Evolutionary conservation across 129 eudicot genomes (phyloP), one percentile per base, ranked within the genome.

Genomic region (Flaveria bidentis): DNA sequence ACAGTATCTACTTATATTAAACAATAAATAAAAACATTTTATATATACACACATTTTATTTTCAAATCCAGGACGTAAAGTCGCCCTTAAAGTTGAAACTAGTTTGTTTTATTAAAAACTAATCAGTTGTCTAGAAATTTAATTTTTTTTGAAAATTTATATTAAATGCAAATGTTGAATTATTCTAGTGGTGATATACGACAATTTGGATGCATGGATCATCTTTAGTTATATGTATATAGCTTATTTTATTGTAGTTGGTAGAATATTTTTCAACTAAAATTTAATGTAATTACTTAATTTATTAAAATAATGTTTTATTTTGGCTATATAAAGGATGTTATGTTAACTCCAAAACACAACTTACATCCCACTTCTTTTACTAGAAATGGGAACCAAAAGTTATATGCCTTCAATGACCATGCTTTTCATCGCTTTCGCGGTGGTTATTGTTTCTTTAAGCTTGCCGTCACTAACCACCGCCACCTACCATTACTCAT

Each of bases 401-500:
- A 47, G 14, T 2, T 52, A 58, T 6, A 67, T 74, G 82, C 57
- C 83, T 74, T 26, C 76, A 61, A 84, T 82, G 85, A 81, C 85
- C 36, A 63, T 84, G 75, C 85, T 88, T 64, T 9, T 81, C 11
- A 75, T 83, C 81, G 74, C 86, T 64, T 72, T 88, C 17, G 55
- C 20, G 20, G 78, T 88, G 66, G 82, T 87, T 25, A 16, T 87
- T 0, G 73, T 82, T 20, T 83, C 89, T 67, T 55, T 82, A 28
- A 47, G 76, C 69, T 72, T 87, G 47, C 81, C 91, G 2, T 81
- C 78, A 5, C 12, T 23, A 25, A 76, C 86, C 73, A 72, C 66
- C 23, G 91, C 88, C 9, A 11, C 80, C 26, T 84, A 79, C 79
- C 39, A 28, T 7, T 82, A 87, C 76, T 76, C 85, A 9, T 82